phyloP scores from a whole-genome alignment of 805 yeast genomes.

The Starmera caribaea region DNA sequence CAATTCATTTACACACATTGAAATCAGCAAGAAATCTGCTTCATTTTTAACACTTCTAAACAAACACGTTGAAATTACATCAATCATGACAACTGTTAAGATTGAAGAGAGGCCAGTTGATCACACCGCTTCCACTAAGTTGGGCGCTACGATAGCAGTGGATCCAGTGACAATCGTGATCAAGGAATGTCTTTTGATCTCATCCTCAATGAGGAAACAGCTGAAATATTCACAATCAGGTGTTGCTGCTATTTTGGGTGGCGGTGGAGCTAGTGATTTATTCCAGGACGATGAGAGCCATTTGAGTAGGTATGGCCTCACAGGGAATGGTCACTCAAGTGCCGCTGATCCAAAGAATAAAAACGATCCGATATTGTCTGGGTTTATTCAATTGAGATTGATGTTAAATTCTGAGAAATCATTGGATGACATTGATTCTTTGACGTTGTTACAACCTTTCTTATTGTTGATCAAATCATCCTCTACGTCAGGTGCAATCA shows the following conservation, averaged over 20 bases:
- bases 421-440: constrained; percentile 52
- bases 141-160: constrained; percentile 28
- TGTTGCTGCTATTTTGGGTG: constrained; percentile 78
- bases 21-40: not conserved
- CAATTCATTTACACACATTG: not conserved
- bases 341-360: constrained; percentile 15
- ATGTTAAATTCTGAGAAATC: constrained; percentile 49
- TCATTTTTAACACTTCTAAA: not conserved
- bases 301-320: constrained; percentile 18
- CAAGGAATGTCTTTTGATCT: constrained; percentile 78
- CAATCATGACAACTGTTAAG: not conserved
- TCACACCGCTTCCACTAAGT: not conserved
- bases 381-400: constrained; percentile 69
- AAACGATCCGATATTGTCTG: constrained; percentile 60
- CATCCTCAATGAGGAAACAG: constrained; percentile 84
- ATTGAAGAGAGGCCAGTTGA: not conserved
- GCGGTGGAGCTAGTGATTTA: constrained; percentile 36
- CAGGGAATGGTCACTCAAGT: constrained; percentile 1
- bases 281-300: constrained; percentile 34
- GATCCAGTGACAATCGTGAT: constrained; percentile 78
- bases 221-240: constrained; percentile 69
- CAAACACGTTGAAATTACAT: not conserved
- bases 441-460: constrained; percentile 79
- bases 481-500: constrained; percentile 76
- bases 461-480: constrained; percentile 75